Base-by-base conservation (phyloP, 176 grass and related monocot genomes). In the Typha latifolia region DNA sequence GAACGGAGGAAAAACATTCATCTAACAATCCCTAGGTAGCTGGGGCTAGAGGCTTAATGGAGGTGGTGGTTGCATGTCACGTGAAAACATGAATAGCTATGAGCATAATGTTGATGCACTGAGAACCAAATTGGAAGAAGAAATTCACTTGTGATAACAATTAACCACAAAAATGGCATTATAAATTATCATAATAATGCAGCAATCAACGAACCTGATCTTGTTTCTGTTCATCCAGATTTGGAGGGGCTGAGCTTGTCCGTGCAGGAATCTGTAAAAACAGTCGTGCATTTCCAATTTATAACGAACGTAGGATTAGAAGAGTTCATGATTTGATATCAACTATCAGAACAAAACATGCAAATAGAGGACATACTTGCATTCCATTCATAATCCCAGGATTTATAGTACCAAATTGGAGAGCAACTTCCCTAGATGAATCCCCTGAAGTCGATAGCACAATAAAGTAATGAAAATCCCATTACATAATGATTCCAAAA, bases 181-280 rank as follows among this genome's bases (percentile, higher is more conserved):
- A 67, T 16, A 4, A 18, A 18, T 57, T 12, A 57, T 21, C 53
- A 57, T 61, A 26, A 29, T 8, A 14, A 15, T 14, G 7, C 2
- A 16, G 18, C 53, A 59, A 76, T 64, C 23, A 53, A 4, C 49
- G 71, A 43, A 99, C 94, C 94, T 99, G 86, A 64, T 90, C 81
- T 50, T 78, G 83, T 66, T 93, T 99, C 69, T 93, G 89, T 27
- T 99, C 94, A 62, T 93, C 89, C 56, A 99, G 85, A 76, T 99
- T 99, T 14, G 94, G 94, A 73, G 94, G 94, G 72, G 94, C 94
- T 43, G 94, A 99, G 81, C 74, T 99, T 68, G 94, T 99, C 62
- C 94, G 77, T 34, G 94, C 89, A 83, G 94, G 94, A 78, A 99
- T 90, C 87, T 99, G 81, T 53, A 69, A 67, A 24, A 76, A 76